Evolutionary conservation across 495 filamentous ascomycete genomes (phyloP).

Genomic region (Aspergillus campestris): DNA sequence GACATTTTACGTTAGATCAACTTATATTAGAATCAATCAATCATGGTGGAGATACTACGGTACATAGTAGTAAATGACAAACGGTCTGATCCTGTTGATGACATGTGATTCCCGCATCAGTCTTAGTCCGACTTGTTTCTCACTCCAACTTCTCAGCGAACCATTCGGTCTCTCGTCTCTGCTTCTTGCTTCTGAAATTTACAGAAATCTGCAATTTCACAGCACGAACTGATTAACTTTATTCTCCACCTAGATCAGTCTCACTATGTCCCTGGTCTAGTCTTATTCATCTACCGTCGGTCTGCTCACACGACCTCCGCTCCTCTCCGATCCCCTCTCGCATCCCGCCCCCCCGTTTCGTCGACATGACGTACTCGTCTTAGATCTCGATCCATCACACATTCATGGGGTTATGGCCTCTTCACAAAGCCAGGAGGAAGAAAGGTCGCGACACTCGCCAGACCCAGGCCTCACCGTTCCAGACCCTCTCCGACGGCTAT

Average conservation of each 20-base stretch:
- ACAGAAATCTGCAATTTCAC: too few relatives aligned
- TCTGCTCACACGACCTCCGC: slow-evolving; percentile 4
- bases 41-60: too few relatives aligned
- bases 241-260: background rate
- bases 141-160: too few relatives aligned
- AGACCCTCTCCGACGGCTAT: slow-evolving; percentile 42
- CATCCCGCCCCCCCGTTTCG: background rate
- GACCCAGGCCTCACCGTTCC: slow-evolving; percentile 13
- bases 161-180: too few relatives aligned
- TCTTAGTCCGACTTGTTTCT: too few relatives aligned
- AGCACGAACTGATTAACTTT: background rate
- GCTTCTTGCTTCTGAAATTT: too few relatives aligned
- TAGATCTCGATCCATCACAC: slow-evolving; percentile 1
- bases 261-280: background rate
- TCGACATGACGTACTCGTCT: slow-evolving; percentile 30
- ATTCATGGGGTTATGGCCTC: slow-evolving; percentile 36
- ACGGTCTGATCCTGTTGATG: too few relatives aligned
- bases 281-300: background rate
- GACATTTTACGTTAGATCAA: too few relatives aligned
- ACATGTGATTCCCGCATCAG: too few relatives aligned
- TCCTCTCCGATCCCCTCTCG: slow-evolving; percentile 3
- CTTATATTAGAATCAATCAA: too few relatives aligned
- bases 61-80: too few relatives aligned
- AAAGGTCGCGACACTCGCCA: slow-evolving; percentile 17
- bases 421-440: slow-evolving; percentile 29